Evolutionary conservation across 129 eudicot species (phyloP).

Genomic region (Flaveria bidentis): DNA sequence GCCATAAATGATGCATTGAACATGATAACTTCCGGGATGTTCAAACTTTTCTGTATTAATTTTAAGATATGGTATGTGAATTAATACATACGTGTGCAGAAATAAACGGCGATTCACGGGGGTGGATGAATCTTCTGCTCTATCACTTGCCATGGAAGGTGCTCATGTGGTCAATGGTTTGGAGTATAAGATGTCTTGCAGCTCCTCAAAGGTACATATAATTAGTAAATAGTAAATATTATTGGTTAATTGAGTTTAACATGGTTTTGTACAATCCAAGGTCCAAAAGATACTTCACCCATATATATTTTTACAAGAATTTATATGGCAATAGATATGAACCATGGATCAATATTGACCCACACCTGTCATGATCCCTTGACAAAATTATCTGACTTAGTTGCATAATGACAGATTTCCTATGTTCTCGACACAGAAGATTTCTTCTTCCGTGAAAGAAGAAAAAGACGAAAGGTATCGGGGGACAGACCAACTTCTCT

Average conservation of each 20-base stretch:
- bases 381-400: constrained; percentile 1
- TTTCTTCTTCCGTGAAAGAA: constrained; percentile 59
- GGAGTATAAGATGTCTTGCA: constrained; percentile 84
- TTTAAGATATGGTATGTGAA: constrained; percentile 1
- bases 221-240: no score
- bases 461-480: constrained; percentile 39
- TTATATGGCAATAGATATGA: background rate
- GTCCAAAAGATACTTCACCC: no score
- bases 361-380: background rate
- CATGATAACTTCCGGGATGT: background rate
- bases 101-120: constrained; percentile 49
- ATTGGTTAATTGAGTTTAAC: background rate
- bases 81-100: constrained; percentile 51
- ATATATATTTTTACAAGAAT: no score
- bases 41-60: background rate
- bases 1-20: background rate
- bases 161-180: constrained; percentile 62
- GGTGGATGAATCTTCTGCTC: constrained; percentile 55
- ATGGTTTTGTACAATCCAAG: background rate
- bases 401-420: constrained; percentile 61
- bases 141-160: constrained; percentile 62
- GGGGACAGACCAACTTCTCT: constrained; percentile 23
- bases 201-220: constrained; percentile 68
- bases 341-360: background rate
- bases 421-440: constrained; percentile 97